Conservation (phyloP, 116 monocot genomes). For the Cymodocea nodosa region DNA sequence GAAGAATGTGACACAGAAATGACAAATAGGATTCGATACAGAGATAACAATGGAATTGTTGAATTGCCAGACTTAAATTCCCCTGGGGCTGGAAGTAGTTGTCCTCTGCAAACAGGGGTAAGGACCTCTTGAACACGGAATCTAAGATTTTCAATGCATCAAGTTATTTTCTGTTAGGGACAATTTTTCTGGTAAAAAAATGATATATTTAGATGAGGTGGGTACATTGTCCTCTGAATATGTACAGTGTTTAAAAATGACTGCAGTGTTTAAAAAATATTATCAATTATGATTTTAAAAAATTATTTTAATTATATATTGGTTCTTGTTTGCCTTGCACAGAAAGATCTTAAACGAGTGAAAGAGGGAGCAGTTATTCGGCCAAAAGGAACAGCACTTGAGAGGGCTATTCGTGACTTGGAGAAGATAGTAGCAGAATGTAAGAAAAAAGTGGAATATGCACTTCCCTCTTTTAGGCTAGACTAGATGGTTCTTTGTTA, state of each 20-base stretch:
- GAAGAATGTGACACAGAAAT: constrained; percentile 29
- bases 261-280: too few species aligned
- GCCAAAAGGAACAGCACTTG: constrained; percentile 75
- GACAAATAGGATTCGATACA: constrained; percentile 20
- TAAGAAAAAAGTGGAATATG: constrained; percentile 17
- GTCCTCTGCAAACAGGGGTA: constrained; percentile 37
- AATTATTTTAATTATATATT: neutral
- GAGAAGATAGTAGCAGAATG: constrained; percentile 72
- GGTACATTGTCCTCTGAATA: neutral
- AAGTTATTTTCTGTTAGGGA: neutral
- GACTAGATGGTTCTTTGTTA: neutral
- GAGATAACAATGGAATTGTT: constrained; percentile 27
- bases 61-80: constrained; percentile 36
- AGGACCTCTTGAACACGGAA: neutral
- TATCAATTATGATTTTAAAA: too few species aligned
- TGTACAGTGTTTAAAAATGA: too few species aligned
- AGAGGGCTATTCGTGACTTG: constrained; percentile 84
- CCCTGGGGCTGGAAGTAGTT: constrained; percentile 14
- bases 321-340: neutral
- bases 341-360: constrained; percentile 12
- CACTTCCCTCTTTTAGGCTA: neutral
- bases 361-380: constrained; percentile 28
- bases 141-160: neutral
- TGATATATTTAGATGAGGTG: too few species aligned
- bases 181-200: too few species aligned